Evolutionary conservation across 2,329 filamentous ascomycete genomes (phyloP).

Genomic region (Coniochaeta hoffmannii): DNA sequence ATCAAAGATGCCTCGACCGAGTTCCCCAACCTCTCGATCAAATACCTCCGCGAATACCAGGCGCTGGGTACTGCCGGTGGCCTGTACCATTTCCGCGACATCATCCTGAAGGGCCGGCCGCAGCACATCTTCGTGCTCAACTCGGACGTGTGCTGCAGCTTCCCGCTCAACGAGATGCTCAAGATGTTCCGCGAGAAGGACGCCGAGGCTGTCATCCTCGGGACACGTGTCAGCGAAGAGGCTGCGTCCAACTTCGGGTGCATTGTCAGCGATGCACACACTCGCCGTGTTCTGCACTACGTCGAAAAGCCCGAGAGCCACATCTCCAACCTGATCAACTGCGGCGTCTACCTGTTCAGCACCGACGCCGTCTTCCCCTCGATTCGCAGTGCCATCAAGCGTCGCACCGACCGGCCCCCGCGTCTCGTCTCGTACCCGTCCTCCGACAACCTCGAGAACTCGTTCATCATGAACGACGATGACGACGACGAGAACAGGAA

Average conservation of each 20-base stretch:
- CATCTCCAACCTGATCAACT: conserved; percentile 98
- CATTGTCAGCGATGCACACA: conserved; percentile 91
- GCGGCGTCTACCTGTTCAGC: conserved; percentile 94
- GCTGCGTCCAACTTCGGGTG: conserved; percentile 95
- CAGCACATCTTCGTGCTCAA: conserved; percentile 97
- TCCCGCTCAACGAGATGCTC: conserved; percentile 93
- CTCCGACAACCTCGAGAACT: conserved; percentile 80
- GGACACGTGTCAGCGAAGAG: conserved; percentile 84
- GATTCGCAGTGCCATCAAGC: conserved; percentile 91
- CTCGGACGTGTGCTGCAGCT: conserved; percentile 97
- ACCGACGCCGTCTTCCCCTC: conserved; percentile 95
- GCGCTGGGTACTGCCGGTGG: conserved; percentile 92
- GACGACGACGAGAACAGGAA: conserved; percentile 65
- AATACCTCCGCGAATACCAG: conserved; percentile 96
- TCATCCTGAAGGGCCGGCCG: conserved; percentile 90
- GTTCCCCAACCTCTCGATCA: conserved; percentile 83
- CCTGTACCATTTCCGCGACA: conserved; percentile 98
- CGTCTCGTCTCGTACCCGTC: conserved; percentile 92
- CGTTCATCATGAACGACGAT: conserved; percentile 35
- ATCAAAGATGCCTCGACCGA: conserved; percentile 83
- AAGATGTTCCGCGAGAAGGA: conserved; percentile 90
- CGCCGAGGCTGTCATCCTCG: conserved; percentile 92
- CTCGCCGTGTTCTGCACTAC: conserved; percentile 93
- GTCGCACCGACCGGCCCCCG: conserved; percentile 74
- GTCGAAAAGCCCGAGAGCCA: conserved; percentile 98